Conservation (phyloP, 176 grass and related monocot genomes). For the Musa acuminata region DNA sequence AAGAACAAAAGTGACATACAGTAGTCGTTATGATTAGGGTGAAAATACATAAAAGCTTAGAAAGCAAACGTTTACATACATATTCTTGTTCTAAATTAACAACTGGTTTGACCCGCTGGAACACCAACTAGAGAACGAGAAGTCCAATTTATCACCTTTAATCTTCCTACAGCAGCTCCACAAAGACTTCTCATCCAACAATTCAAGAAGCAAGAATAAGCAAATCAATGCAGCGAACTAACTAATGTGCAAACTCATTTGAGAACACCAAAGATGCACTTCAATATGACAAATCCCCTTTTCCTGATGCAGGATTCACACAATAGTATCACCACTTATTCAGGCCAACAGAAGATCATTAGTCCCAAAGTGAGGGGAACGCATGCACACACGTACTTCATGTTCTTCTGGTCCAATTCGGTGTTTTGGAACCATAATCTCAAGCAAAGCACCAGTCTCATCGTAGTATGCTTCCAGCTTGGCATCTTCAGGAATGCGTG, state of each 20-base stretch:
- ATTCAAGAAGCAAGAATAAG: not conserved
- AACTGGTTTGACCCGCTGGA: not conserved
- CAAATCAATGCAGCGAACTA: not conserved
- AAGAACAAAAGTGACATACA: not conserved
- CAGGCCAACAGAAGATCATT: slow-evolving; percentile 68
- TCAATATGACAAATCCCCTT: not conserved
- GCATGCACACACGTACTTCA: slow-evolving; percentile 84
- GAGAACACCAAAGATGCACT: not conserved
- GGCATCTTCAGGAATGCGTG: slow-evolving; percentile 84
- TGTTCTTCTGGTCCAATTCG: slow-evolving; percentile 78
- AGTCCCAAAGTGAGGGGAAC: slow-evolving; percentile 69
- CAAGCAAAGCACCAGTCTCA: slow-evolving; percentile 61
- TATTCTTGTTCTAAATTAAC: not conserved
- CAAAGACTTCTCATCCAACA: not conserved
- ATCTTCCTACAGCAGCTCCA: not conserved
- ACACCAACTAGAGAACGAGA: not conserved
- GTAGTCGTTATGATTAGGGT: not conserved
- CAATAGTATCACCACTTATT: slow-evolving; percentile 7
- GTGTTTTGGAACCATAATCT: slow-evolving; percentile 89
- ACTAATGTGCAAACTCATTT: not conserved
- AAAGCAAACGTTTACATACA: not conserved
- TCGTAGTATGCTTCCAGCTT: slow-evolving; percentile 90
- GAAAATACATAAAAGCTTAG: not conserved
- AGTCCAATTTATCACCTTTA: not conserved
- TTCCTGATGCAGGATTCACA: not conserved